A percentile compares a stretch with the other conserved stretches of the same genome.
Evolutionary conservation across 768 basidiomycete genomes (phyloP).

Genomic region (Boletellus emodensis): DNA sequence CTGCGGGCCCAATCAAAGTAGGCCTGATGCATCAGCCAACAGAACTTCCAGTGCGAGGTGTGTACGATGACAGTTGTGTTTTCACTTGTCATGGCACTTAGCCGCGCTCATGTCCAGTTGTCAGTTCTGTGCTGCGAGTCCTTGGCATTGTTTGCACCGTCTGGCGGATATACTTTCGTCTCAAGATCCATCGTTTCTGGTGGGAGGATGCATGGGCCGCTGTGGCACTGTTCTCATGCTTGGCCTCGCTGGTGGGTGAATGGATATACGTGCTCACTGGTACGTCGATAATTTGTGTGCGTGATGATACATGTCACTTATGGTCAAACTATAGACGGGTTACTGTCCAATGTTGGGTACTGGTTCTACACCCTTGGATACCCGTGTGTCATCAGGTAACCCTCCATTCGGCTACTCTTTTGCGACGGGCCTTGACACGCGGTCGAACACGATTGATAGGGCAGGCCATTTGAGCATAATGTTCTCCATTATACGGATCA

Average conservation of each 20-base stretch:
- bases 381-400: conserved; percentile 2
- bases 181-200: conserved; percentile 13
- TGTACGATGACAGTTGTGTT: not conserved
- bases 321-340: not conserved
- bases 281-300: not conserved
- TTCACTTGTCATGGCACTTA: not conserved
- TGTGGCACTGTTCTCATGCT: conserved; percentile 5
- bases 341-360: not conserved
- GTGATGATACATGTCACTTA: not conserved
- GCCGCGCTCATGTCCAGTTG: not conserved
- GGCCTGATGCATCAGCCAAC: not conserved
- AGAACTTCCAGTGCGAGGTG: conserved; percentile 4
- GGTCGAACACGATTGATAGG: not conserved
- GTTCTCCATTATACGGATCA: conserved; percentile 15
- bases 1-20: not conserved
- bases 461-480: conserved; percentile 12
- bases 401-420: not conserved
- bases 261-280: conserved; percentile 5
- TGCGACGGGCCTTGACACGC: not conserved
- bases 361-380: conserved; percentile 8
- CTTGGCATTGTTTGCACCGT: conserved; percentile 8
- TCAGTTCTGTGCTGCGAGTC: not conserved
- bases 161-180: conserved; percentile 13
- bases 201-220: conserved; percentile 20
- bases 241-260: conserved; percentile 2